These are phyloP conservation scores for Pseudogymnoascus sp. DNA, from an alignment of 2,329 filamentous ascomycete species.

Conservation along the genomic window DNA sequence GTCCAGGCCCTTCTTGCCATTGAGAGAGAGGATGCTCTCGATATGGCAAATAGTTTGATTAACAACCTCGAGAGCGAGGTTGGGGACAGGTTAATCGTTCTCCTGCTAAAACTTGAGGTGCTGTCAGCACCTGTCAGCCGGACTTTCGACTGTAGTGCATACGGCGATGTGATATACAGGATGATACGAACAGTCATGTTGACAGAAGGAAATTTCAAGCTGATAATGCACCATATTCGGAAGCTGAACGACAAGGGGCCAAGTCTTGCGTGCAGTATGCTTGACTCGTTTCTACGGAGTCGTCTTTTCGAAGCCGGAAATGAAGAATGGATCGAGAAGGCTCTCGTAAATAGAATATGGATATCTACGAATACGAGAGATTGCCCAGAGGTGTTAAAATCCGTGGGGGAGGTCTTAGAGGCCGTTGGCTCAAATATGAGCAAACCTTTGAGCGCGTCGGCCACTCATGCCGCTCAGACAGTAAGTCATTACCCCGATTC, in stretches of 20 bases:
- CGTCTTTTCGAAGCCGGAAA: slow-evolving; percentile 46
- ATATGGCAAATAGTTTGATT: slow-evolving; percentile 53
- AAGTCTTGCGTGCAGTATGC: slow-evolving; percentile 40
- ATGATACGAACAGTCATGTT: slow-evolving; percentile 56
- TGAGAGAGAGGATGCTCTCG: slow-evolving; percentile 37
- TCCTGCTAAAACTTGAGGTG: slow-evolving; percentile 63
- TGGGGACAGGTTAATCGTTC: slow-evolving; percentile 53
- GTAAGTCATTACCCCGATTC: slow-evolving; percentile 35
- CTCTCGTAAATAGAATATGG: slow-evolving; percentile 61
- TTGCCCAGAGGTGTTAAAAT: slow-evolving; percentile 29
- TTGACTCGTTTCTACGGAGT: slow-evolving; percentile 59
- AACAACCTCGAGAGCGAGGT: slow-evolving; percentile 55
- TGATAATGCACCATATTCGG: slow-evolving; percentile 61
- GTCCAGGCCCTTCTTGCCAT: slow-evolving; percentile 49
- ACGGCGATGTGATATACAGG: slow-evolving; percentile 47
- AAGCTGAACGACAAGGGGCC: slow-evolving; percentile 53
- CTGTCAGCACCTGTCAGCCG: slow-evolving; percentile 44
- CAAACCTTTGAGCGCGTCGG: slow-evolving; percentile 48
- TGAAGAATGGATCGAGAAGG: slow-evolving; percentile 59
- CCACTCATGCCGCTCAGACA: slow-evolving; percentile 61
- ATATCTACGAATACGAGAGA: slow-evolving; percentile 48
- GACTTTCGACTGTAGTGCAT: slow-evolving; percentile 42
- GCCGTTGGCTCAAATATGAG: slow-evolving; percentile 39
- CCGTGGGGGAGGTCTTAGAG: slow-evolving; percentile 39
- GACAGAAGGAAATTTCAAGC: slow-evolving; percentile 57